These are phyloP conservation scores for Camillea tinctor DNA, from an alignment of 2,329 filamentous ascomycete species.

Conservation along the genomic window DNA sequence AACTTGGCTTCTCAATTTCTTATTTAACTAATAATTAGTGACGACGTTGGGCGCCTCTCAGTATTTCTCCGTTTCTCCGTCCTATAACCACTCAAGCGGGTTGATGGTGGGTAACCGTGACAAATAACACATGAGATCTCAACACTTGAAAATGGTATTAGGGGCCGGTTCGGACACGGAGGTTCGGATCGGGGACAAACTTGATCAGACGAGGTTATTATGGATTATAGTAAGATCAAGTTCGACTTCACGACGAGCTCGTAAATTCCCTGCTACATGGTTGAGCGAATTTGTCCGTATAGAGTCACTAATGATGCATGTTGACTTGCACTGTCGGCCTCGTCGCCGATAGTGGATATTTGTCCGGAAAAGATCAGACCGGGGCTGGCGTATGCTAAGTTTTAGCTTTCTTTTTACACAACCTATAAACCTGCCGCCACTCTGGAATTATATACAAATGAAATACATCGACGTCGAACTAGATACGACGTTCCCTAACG, in stretches of 20 bases:
- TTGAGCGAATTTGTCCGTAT: not conserved
- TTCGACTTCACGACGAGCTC: not conserved
- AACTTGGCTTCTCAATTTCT: no score
- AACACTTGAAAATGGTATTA: not conserved
- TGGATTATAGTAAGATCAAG: not conserved
- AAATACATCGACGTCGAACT: not conserved
- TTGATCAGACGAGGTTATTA: not conserved
- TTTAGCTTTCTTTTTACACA: not conserved
- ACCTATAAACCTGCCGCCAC: not conserved
- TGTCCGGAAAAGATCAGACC: not conserved
- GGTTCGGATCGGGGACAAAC: not conserved
- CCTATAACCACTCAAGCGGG: no score
- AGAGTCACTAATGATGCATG: not conserved
- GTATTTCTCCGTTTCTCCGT: not conserved
- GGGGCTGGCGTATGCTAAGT: not conserved
- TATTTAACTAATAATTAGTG: no score
- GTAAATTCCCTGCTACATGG: not conserved
- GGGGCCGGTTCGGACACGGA: not conserved
- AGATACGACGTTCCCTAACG: not conserved
- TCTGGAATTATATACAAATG: not conserved
- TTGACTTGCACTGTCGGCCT: not conserved
- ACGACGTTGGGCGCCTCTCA: not conserved
- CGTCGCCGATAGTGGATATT: not conserved
- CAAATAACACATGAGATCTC: not conserved
- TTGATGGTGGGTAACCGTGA: not conserved